Conservation (phyloP, 2,329 filamentous ascomycete genomes). For the Colletotrichum tanaceti region DNA sequence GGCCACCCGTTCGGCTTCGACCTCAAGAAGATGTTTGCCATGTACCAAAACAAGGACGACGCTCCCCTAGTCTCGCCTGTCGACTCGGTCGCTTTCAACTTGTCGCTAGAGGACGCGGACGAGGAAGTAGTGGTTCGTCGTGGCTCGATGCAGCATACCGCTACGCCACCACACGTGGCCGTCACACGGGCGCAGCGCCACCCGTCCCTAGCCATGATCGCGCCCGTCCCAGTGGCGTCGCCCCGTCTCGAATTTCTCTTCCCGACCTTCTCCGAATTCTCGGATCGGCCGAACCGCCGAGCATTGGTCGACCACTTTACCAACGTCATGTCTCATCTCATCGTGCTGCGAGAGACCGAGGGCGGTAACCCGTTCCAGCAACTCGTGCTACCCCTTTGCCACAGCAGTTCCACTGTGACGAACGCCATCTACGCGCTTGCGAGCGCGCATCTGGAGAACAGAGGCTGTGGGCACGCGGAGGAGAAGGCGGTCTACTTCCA, state of each 20-base stretch:
- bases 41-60: constrained; percentile 33
- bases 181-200: constrained; percentile 40
- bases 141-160: constrained; percentile 44
- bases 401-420: constrained; percentile 70
- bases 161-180: constrained; percentile 23
- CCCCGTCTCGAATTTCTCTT: constrained; percentile 63
- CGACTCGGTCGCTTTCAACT: constrained; percentile 49
- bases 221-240: constrained; percentile 52
- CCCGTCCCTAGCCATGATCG: constrained; percentile 47
- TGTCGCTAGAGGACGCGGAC: constrained; percentile 45
- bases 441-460: constrained; percentile 83
- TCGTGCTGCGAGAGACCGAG: constrained; percentile 70
- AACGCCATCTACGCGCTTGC: constrained; percentile 88
- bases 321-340: constrained; percentile 72
- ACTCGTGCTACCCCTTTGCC: constrained; percentile 69
- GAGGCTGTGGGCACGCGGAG: constrained; percentile 56
- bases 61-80: constrained; percentile 47
- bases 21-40: constrained; percentile 33
- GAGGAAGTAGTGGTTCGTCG: constrained; percentile 42
- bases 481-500: constrained; percentile 71
- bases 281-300: constrained; percentile 64
- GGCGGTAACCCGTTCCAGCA: constrained; percentile 72
- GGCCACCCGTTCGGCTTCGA: constrained; percentile 29
- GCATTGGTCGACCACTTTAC: constrained; percentile 71
- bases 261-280: constrained; percentile 69